Evolutionary conservation across 495 filamentous ascomycete genomes (phyloP).

Genomic region (Bryoglossum gracile): DNA sequence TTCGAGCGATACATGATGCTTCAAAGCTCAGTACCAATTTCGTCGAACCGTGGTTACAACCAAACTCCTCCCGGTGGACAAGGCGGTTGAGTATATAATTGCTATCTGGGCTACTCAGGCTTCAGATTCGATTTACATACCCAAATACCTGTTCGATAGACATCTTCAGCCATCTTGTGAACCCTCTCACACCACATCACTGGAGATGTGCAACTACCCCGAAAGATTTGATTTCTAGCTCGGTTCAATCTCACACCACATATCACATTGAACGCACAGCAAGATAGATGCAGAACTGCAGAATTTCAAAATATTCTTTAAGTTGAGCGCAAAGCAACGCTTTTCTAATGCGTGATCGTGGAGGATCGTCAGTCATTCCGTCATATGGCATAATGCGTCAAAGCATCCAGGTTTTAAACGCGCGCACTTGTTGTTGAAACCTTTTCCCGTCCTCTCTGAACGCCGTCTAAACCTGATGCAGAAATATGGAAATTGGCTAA

Average conservation of each 20-base stretch:
- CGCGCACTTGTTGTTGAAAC: conserved; percentile 31
- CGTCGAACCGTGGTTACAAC: conserved; percentile 3
- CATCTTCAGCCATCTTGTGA: not conserved
- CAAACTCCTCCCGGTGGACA: conserved; percentile 23
- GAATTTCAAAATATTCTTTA: conserved; percentile 6
- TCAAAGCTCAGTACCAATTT: conserved; percentile 13
- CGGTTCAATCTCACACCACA: too few relatives aligned
- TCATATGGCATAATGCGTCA: conserved; percentile 20
- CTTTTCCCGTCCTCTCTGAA: conserved; percentile 24
- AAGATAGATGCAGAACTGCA: too few relatives aligned
- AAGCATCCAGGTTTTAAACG: conserved; percentile 24
- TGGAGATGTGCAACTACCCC: not conserved
- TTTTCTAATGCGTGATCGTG: conserved; percentile 26
- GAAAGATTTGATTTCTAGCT: not conserved
- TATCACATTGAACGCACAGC: too few relatives aligned
- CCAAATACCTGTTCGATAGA: not conserved
- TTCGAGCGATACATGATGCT: conserved; percentile 18
- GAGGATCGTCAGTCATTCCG: conserved; percentile 28
- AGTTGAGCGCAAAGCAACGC: conserved; percentile 16
- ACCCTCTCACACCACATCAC: not conserved
- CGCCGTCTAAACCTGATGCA: conserved; percentile 25
- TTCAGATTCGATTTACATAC: conserved; percentile 1
- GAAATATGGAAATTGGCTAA: conserved; percentile 21
- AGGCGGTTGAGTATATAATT: conserved; percentile 17
- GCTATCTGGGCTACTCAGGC: not conserved